A percentile compares a stretch with the other conserved stretches of the same genome.
Conservation (phyloP, 1,284 basidiomycete species). For the Ceratobasidium sp. region DNA sequence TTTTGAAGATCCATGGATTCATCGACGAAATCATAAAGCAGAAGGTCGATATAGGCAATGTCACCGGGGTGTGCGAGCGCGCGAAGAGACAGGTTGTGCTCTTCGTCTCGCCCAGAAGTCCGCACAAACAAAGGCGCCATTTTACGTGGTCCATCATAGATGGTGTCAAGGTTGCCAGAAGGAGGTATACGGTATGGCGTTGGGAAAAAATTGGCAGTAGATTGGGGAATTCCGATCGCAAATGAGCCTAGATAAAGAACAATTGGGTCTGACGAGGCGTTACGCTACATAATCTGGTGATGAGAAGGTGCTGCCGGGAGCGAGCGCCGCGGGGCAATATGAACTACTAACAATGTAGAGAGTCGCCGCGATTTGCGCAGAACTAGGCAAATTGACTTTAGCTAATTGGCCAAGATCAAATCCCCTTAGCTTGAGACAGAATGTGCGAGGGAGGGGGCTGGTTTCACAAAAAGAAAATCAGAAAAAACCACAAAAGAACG, state of each 20-base stretch:
- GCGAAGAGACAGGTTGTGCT: slow-evolving; percentile 23
- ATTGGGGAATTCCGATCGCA: background rate
- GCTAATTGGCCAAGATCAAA: slow-evolving; percentile 24
- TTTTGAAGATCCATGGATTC: background rate
- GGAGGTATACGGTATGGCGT: slow-evolving; percentile 17
- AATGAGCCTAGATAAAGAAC: slow-evolving; percentile 18
- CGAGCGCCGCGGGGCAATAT: background rate
- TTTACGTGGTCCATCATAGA: background rate
- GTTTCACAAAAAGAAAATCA: background rate
- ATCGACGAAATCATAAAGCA: slow-evolving; percentile 26
- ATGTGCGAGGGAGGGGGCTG: slow-evolving; percentile 31
- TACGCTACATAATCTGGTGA: background rate
- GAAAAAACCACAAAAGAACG: background rate
- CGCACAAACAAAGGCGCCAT: slow-evolving; percentile 10
- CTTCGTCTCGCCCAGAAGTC: slow-evolving; percentile 8
- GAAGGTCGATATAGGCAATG: slow-evolving; percentile 31
- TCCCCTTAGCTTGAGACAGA: slow-evolving; percentile 26
- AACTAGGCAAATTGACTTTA: slow-evolving; percentile 14
- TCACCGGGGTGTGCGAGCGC: slow-evolving; percentile 16
- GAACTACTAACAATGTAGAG: slow-evolving; percentile 32
- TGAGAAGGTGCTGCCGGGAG: background rate
- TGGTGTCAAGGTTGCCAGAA: background rate
- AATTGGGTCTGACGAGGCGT: background rate
- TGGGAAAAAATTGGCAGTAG: slow-evolving; percentile 1
- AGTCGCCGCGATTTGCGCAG: slow-evolving; percentile 7